Percentiles rank a stretch among this genome's conserved stretches.
Conservation (phyloP, 73 alveolate genomes). For the Paramecium sonneborni region DNA sequence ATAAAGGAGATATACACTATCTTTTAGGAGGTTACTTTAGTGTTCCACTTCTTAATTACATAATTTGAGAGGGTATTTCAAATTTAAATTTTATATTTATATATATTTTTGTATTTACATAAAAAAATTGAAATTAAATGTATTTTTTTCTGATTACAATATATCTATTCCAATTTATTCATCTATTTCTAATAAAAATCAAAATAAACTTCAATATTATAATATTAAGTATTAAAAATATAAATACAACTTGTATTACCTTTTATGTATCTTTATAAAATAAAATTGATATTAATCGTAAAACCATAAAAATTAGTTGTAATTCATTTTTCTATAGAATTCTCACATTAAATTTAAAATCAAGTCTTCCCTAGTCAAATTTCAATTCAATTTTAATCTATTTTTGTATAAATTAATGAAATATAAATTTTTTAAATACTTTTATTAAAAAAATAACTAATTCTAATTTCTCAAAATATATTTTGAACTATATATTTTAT, state of each 20-base stretch:
- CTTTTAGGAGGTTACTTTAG: slow-evolving; percentile 15
- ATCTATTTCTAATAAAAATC: too few species aligned
- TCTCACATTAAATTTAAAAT: too few species aligned
- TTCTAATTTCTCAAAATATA: not conserved
- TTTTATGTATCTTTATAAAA: too few species aligned
- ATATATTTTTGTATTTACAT: not conserved
- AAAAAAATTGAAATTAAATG: not conserved
- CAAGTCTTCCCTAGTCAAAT: not conserved
- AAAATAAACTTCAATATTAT: too few species aligned
- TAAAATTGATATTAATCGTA: too few species aligned
- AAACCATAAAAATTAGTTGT: too few species aligned
- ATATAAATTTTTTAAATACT: not conserved
- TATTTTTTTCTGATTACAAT: not conserved
- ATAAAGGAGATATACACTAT: not conserved
- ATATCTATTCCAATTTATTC: not conserved
- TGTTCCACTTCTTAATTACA: slow-evolving; percentile 34
- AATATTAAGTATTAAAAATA: too few species aligned
- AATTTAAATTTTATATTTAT: not conserved
- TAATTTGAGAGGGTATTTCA: not conserved
- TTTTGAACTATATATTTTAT: too few species aligned
- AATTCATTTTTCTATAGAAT: too few species aligned
- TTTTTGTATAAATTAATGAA: not conserved
- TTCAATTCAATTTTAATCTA: not conserved
- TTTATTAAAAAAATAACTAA: not conserved
- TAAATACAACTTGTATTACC: too few species aligned